Evolutionary conservation across 805 yeast species (phyloP), one percentile per base, ranked within the genome.

Genomic region (Wickerhamiella galacta): DNA sequence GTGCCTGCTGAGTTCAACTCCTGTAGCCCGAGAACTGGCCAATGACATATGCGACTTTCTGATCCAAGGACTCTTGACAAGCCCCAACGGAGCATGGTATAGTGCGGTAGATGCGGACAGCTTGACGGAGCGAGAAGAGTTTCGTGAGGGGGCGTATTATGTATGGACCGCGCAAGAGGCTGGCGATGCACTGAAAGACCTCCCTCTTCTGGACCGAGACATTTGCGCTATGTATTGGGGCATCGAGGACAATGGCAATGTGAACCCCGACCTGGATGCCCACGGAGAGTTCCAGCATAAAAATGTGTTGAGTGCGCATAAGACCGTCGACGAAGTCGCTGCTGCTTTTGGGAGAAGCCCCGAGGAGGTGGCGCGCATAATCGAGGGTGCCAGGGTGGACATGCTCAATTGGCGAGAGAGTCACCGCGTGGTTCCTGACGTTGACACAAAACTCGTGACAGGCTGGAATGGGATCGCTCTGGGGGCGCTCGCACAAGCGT

Each of bases 401-500:
- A 47, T 54, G 22, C 37, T 25, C 4, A 30, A 39, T 25, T 43
- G 45, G 40, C 44, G 57, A 9, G 41, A 34, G 4, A 31, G 21
- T 8, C 37, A 42, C 19, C 36, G 46, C 7, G 31, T 49, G 14
- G 41, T 49, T 4, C 53, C 57, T 2, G 41, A 45, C n/a, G 48
- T 64, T 4, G 54, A 51, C 7, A 39, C 38, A n/a, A 53, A 56
- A 41, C 40, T 53, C 15, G 47, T 56, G 12, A 46, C 56, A 9
- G 38, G 52, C 11, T 56, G 60, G 60, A 56, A 56, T 34, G 60
- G 58, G 2, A 43, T 48, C 4, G 56, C 58, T 4, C 48, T 58
- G 15, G 51, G 60, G 3, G 56, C 56, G 2, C 41, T 58, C 10
- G 53, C 60, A 7, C 37, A 53, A 7, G 55, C 60, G 2, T 42